Percentiles rank a stretch among this genome's conserved stretches.
phyloP scores from a whole-genome alignment of 306 rosid species.

The Medicago ruthenica region DNA sequence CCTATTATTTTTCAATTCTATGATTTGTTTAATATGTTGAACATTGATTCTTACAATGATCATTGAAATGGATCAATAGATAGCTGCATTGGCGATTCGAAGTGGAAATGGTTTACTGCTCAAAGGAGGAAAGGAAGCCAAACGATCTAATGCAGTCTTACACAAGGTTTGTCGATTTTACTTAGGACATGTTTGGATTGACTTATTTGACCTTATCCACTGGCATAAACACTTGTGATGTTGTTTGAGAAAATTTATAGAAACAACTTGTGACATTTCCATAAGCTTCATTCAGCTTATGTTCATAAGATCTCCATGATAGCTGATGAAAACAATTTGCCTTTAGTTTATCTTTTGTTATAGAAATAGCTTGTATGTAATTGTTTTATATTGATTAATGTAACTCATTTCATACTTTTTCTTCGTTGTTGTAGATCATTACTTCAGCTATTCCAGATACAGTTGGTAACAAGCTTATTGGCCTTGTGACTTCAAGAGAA shows the following conservation, averaged over 20 bases:
- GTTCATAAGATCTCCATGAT: too few relatives aligned
- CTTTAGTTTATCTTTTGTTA: too few relatives aligned
- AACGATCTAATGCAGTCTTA: constrained; percentile 68
- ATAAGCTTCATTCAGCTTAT: too few relatives aligned
- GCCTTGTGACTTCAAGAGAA: constrained; percentile 88
- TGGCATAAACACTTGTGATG: too few relatives aligned
- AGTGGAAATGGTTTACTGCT: constrained; percentile 94
- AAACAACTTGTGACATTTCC: too few relatives aligned
- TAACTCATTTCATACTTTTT: constrained; percentile 1
- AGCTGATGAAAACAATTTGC: too few relatives aligned
- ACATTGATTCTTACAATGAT: constrained; percentile 15
- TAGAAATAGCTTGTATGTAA: too few relatives aligned
- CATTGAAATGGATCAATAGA: constrained; percentile 57
- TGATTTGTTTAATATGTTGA: constrained; percentile 9
- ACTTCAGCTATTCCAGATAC: constrained; percentile 68
- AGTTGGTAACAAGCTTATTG: constrained; percentile 79
- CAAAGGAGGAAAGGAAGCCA: constrained; percentile 95
- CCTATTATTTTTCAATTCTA: constrained; percentile 22
- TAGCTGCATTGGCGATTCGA: constrained; percentile 86
- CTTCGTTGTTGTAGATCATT: constrained; percentile 63
- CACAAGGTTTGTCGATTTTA: constrained; percentile 72
- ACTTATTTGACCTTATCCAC: too few relatives aligned
- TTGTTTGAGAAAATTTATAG: too few relatives aligned
- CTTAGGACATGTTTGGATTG: too few relatives aligned
- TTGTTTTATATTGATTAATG: too few relatives aligned